A percentile compares a stretch with the other conserved stretches of the same genome.
Evolutionary conservation across 768 basidiomycete species (phyloP).

Genomic region (Amanita jacksonii): DNA sequence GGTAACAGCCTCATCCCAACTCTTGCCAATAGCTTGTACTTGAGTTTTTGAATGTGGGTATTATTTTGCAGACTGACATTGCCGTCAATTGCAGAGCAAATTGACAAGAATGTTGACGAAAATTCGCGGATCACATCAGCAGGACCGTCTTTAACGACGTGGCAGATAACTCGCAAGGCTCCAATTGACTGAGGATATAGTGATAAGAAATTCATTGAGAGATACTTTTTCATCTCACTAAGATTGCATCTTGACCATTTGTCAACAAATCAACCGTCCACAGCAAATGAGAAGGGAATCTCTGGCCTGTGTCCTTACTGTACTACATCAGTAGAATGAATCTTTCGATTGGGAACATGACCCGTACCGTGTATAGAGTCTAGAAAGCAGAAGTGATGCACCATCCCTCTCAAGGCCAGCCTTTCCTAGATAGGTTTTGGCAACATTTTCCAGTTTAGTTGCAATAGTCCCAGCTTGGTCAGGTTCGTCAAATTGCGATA

Average conservation of each 20-base stretch:
- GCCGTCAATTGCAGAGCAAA: constrained; percentile 34
- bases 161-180: constrained; percentile 56
- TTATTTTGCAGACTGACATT: constrained; percentile 38
- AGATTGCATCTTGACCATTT: constrained; percentile 36
- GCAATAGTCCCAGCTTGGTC: constrained; percentile 47
- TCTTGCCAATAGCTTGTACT: constrained; percentile 59
- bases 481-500: constrained; percentile 73
- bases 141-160: constrained; percentile 58
- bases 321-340: neutral
- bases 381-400: constrained; percentile 71
- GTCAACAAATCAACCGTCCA: constrained; percentile 32
- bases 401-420: constrained; percentile 83
- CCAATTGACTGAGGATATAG: constrained; percentile 47
- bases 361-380: constrained; percentile 68
- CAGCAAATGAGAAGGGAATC: constrained; percentile 43
- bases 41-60: constrained; percentile 59
- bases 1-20: constrained; percentile 56
- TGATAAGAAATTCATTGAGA: neutral
- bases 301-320: constrained; percentile 50
- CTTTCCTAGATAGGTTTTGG: constrained; percentile 45
- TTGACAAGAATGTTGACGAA: constrained; percentile 31
- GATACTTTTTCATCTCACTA: constrained; percentile 26
- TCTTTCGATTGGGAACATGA: neutral
- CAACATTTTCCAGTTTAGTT: constrained; percentile 43
- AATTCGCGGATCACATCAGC: constrained; percentile 39